These are phyloP conservation scores for Trichoderma endophyticum DNA, from an alignment of 2,329 filamentous ascomycete genomes.

Conservation along the genomic window DNA sequence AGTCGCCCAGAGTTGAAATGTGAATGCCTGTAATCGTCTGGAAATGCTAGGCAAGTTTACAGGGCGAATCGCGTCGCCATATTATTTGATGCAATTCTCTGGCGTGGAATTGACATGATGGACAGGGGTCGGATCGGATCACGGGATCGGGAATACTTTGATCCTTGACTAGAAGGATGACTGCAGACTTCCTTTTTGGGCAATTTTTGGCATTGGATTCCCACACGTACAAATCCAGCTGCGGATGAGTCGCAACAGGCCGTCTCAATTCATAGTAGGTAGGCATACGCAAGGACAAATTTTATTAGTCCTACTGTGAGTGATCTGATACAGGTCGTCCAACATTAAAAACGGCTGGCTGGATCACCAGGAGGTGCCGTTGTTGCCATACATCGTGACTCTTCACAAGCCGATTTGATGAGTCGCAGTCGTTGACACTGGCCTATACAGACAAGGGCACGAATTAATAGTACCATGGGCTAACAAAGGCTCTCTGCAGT, in stretches of 20 bases:
- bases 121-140: neutral
- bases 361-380: no score
- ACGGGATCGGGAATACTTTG: neutral
- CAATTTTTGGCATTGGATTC: neutral
- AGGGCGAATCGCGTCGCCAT: constrained; percentile 2
- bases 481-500: neutral
- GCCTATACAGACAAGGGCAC: no score
- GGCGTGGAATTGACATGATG: neutral
- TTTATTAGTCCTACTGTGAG: neutral
- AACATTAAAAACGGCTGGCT: no score
- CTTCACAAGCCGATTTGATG: no score
- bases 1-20: neutral
- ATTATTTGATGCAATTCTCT: neutral
- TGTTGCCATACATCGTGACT: no score
- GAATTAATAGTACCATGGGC: no score
- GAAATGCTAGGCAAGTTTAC: neutral
- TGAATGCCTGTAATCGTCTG: neutral
- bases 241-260: neutral
- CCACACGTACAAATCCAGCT: neutral
- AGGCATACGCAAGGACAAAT: neutral
- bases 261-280: neutral
- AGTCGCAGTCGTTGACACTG: no score
- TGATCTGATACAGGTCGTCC: no score
- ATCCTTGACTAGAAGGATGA: neutral
- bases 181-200: neutral